Evolutionary conservation across 2,329 filamentous ascomycete species (phyloP).

Genomic region (Emydomyces testavorans): DNA sequence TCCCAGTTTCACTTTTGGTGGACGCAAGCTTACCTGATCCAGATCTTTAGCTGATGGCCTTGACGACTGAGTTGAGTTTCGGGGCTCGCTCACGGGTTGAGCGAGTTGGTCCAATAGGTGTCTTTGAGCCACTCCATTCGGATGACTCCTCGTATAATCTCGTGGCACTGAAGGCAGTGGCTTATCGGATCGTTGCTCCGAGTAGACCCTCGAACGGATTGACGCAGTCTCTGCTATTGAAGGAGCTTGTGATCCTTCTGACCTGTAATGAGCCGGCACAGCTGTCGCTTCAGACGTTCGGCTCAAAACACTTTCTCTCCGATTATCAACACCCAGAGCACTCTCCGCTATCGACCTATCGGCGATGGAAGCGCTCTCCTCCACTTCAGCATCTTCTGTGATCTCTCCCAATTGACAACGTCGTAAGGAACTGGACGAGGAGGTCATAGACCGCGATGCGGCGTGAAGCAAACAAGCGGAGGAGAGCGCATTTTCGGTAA

Average conservation of each 20-base stretch:
- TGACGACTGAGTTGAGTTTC: slow-evolving; percentile 32
- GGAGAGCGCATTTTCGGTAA: slow-evolving; percentile 79
- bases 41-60: slow-evolving; percentile 37
- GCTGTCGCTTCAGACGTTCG: slow-evolving; percentile 17
- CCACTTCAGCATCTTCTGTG: slow-evolving; percentile 82
- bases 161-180: slow-evolving; percentile 13
- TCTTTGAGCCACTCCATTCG: slow-evolving; percentile 19
- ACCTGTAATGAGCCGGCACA: slow-evolving; percentile 12
- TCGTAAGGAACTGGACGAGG: slow-evolving; percentile 68
- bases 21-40: slow-evolving; percentile 30
- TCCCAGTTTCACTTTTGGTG: slow-evolving; percentile 70
- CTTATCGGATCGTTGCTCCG: slow-evolving; percentile 8
- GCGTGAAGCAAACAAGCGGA: slow-evolving; percentile 82
- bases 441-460: slow-evolving; percentile 73
- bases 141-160: slow-evolving; percentile 18
- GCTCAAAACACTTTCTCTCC: slow-evolving; percentile 20
- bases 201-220: slow-evolving; percentile 5
- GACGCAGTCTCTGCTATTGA: slow-evolving; percentile 10
- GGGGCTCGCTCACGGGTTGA: slow-evolving; percentile 26
- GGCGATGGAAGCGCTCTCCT: slow-evolving; percentile 22
- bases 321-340: slow-evolving; percentile 8
- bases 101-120: slow-evolving; percentile 29
- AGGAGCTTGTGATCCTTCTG: background rate
- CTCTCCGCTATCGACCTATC: background rate
- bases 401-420: slow-evolving; percentile 77